phyloP scores from a whole-genome alignment of 2,329 filamentous ascomycete genomes.

The Chrysosporium queenslandicum region DNA sequence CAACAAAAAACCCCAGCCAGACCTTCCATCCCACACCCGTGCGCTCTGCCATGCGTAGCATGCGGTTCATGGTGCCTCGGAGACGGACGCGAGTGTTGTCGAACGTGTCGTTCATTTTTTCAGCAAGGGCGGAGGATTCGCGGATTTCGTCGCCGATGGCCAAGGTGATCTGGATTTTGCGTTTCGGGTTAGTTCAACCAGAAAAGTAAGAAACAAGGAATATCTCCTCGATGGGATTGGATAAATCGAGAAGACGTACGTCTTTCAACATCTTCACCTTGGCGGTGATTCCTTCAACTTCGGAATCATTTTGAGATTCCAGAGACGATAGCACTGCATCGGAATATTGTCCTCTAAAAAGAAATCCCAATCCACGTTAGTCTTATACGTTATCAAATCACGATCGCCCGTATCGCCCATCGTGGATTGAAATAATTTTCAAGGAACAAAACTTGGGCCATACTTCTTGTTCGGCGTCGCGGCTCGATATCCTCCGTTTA shows the following conservation, averaged over 20 bases:
- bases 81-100: constrained; percentile 72
- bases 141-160: constrained; percentile 94
- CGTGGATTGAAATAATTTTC: neutral
- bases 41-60: constrained; percentile 88
- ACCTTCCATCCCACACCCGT: constrained; percentile 94
- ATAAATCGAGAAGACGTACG: constrained; percentile 44
- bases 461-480: constrained; percentile 64
- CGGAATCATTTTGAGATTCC: constrained; percentile 87
- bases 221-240: neutral
- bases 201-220: neutral
- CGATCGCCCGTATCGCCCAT: neutral
- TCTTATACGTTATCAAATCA: neutral
- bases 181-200: neutral
- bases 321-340: constrained; percentile 85
- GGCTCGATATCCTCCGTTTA: constrained; percentile 40
- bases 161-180: constrained; percentile 61
- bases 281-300: constrained; percentile 79
- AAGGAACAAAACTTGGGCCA: constrained; percentile 19
- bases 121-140: constrained; percentile 74
- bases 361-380: too few relatives aligned
- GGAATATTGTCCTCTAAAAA: constrained; percentile 71
- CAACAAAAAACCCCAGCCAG: constrained; percentile 81
- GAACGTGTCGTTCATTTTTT: constrained; percentile 94
- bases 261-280: constrained; percentile 86
- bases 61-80: constrained; percentile 88